Evolutionary conservation across 805 yeast genomes (phyloP), one percentile per base, ranked within the genome.

Genomic region (Wickerhamomyces chaumierensis): DNA sequence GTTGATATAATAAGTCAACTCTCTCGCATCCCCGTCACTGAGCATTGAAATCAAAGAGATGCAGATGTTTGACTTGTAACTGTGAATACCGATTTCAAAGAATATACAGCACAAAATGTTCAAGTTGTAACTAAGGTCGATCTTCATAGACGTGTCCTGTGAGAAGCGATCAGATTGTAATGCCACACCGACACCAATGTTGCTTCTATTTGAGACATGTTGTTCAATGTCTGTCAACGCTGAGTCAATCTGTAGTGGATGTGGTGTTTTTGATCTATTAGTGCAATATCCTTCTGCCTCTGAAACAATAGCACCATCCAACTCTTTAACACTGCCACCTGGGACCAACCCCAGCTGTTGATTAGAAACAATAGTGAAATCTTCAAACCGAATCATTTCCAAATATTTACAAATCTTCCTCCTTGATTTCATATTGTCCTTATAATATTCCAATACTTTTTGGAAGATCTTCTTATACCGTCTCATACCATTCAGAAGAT

Each of bases 81-180:
- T 31, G 42, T 42, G 41, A 2, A 47, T 14, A 2, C 47, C 51
- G 35, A 44, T 38, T 31, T 48, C 51, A 5, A 39, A 42, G 28
- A 48, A 37, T n/a, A 47, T 36, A 13, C 39, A 41, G 20, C 49
- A 48, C 12, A 47, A 38, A 1, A 44, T n/a, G 12, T 40, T 40
- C 17, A 46, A 31, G 6, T 44, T 40, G 27, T 25, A 25, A 25
- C 12, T 13, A 21, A 21, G 23, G 23, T 21, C 9, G 23, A 21
- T 21, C 23, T 21, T 21, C 9, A 9, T 21, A 9, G 23, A 9
- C 6, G 23, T 7, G 9, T 21, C 23, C 9, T 9, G 23, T 21
- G 9, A 21, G 23, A 21, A 21, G n/a, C n/a, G n/a, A n/a, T n/a
- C n/a, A n/a, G n/a, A n/a, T n/a, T n/a, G n/a, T n/a, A n/a, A n/a